Percentiles rank a stretch among this genome's conserved stretches.
Conservation (phyloP, 805 yeast species). For the Candida awuae region DNA sequence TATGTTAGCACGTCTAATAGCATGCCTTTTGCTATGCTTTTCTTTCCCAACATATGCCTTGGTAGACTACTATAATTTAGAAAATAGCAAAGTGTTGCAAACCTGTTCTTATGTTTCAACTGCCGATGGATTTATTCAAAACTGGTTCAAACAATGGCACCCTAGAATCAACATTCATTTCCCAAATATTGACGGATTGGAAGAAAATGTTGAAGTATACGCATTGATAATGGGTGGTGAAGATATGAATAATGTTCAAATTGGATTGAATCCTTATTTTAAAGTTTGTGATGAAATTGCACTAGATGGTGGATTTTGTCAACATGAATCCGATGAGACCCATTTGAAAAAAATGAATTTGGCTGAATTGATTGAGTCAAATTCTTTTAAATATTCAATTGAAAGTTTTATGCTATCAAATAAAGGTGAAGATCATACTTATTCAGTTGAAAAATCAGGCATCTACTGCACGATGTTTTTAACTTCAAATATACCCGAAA, state of each 20-base stretch:
- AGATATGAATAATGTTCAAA: conserved; percentile 20
- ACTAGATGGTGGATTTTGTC: conserved; percentile 17
- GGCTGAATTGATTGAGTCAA: conserved; percentile 15
- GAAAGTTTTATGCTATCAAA: conserved; percentile 13
- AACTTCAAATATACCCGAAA: conserved; percentile 13
- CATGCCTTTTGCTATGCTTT: neutral
- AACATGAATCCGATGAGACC: conserved; percentile 15
- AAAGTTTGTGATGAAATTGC: conserved; percentile 29
- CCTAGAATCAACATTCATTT: conserved; percentile 16
- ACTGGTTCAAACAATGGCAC: neutral
- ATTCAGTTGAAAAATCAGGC: conserved; percentile 16
- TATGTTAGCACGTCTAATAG: no score
- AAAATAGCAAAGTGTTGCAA: conserved; percentile 20
- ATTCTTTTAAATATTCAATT: conserved; percentile 13
- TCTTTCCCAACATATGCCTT: neutral
- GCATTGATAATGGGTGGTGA: conserved; percentile 19
- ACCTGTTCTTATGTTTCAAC: conserved; percentile 27
- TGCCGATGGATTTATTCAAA: conserved; percentile 12
- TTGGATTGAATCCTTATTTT: conserved; percentile 19
- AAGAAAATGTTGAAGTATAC: conserved; percentile 14
- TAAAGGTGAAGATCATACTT: conserved; percentile 8
- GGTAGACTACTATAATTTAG: neutral
- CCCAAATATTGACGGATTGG: conserved; percentile 2
- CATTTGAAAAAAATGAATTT: conserved; percentile 11
- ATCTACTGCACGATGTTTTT: conserved; percentile 24